Conservation (phyloP, 768 basidiomycete genomes). For the Kwoniella mangroviensis region DNA sequence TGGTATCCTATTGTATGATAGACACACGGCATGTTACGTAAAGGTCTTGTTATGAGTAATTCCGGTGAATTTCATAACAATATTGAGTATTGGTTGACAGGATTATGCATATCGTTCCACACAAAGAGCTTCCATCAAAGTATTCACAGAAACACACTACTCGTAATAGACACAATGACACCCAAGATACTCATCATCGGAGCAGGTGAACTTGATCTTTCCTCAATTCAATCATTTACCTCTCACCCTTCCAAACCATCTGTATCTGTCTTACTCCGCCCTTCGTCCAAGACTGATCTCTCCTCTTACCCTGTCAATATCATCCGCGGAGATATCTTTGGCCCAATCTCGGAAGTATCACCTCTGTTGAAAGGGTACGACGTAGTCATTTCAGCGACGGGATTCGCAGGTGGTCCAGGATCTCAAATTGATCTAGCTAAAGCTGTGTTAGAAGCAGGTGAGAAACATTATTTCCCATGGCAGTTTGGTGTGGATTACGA, state of each 20-base stretch:
- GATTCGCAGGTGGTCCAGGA: constrained; percentile 20
- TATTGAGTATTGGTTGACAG: too few relatives aligned
- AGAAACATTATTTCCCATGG: constrained; percentile 57
- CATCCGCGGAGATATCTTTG: constrained; percentile 13
- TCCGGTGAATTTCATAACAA: too few relatives aligned
- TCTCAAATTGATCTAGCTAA: constrained; percentile 50
- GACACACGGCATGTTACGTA: too few relatives aligned
- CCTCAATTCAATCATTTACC: constrained; percentile 8
- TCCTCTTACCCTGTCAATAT: not conserved
- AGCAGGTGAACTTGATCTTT: constrained; percentile 25
- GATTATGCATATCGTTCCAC: too few relatives aligned
- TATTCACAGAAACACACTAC: not conserved
- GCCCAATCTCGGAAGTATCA: not conserved
- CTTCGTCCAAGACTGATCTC: constrained; percentile 7
- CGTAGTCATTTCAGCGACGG: constrained; percentile 23
- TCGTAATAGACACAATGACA: constrained; percentile 8
- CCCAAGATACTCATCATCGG: constrained; percentile 16
- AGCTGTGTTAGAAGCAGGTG: constrained; percentile 50
- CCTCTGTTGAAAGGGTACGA: constrained; percentile 5
- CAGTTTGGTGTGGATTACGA: constrained; percentile 60
- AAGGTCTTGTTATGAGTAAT: too few relatives aligned
- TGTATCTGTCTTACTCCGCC: constrained; percentile 17
- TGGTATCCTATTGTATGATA: too few relatives aligned
- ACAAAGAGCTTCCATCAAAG: not conserved
- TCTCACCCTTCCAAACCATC: constrained; percentile 6